phyloP scores from a whole-genome alignment of 495 filamentous ascomycete species.

The Patellaria atrata region DNA sequence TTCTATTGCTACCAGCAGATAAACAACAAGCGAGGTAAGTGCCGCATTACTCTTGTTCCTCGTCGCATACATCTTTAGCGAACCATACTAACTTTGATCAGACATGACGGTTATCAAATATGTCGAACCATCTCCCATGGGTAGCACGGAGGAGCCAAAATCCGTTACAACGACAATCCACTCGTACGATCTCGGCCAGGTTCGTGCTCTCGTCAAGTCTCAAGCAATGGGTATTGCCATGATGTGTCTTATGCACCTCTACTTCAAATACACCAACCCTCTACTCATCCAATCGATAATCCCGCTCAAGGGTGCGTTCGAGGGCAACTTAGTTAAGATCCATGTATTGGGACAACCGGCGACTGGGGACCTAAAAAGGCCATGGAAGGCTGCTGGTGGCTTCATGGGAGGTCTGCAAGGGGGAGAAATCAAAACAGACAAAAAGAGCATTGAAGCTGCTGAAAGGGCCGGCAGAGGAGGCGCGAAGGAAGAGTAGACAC shows the following conservation, averaged over 20 bases:
- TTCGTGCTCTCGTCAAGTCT: constrained; percentile 66
- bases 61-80: neutral
- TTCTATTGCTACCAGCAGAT: constrained; percentile 69
- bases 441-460: constrained; percentile 61
- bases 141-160: constrained; percentile 81
- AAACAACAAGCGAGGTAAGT: constrained; percentile 83
- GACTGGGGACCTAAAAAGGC: constrained; percentile 78
- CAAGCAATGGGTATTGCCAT: constrained; percentile 92
- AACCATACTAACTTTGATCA: constrained; percentile 24
- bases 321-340: constrained; percentile 90
- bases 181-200: constrained; percentile 78
- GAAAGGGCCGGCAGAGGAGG: constrained; percentile 29
- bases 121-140: constrained; percentile 86
- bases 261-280: constrained; percentile 99
- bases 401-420: constrained; percentile 58
- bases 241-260: constrained; percentile 97
- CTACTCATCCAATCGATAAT: constrained; percentile 97
- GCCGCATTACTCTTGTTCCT: neutral
- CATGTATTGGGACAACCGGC: constrained; percentile 85
- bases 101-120: constrained; percentile 98
- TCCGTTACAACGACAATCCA: constrained; percentile 90
- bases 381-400: constrained; percentile 77
- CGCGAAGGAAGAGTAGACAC: constrained; percentile 29
- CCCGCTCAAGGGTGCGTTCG: constrained; percentile 86
- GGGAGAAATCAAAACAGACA: constrained; percentile 73